These are phyloP conservation scores for Neonectria hederae DNA, from an alignment of 2,329 filamentous ascomycete species.

Conservation along the genomic window DNA sequence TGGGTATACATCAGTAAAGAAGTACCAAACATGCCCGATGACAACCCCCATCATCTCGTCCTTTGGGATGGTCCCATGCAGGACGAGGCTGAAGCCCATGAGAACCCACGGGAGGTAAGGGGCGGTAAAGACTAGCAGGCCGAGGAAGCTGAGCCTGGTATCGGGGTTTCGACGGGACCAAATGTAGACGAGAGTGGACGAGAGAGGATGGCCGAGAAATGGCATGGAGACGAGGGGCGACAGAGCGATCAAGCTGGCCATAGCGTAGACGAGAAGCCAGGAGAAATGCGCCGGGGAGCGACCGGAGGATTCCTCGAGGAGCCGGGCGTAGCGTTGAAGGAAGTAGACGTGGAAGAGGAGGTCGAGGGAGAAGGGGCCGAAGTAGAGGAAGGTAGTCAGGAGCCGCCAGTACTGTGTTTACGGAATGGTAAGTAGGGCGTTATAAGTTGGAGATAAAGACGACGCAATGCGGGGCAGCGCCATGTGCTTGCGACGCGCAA, in stretches of 20 bases:
- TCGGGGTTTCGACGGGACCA: constrained; percentile 97
- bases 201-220: constrained; percentile 92
- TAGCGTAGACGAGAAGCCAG: constrained; percentile 91
- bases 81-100: constrained; percentile 89
- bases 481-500: background rate
- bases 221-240: constrained; percentile 91
- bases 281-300: constrained; percentile 92
- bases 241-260: constrained; percentile 78
- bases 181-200: constrained; percentile 94
- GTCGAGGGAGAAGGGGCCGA: constrained; percentile 92
- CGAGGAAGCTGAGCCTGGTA: constrained; percentile 87
- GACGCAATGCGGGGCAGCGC: background rate
- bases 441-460: background rate
- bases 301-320: constrained; percentile 94
- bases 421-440: constrained; percentile 27
- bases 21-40: constrained; percentile 97
- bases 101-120: constrained; percentile 97
- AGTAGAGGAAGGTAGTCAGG: constrained; percentile 96
- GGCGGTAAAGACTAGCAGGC: constrained; percentile 88
- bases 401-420: constrained; percentile 87
- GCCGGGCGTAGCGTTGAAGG: constrained; percentile 92
- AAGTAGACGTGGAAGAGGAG: constrained; percentile 99
- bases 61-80: constrained; percentile 89
- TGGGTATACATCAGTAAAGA: constrained; percentile 96
- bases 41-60: constrained; percentile 96